Base-by-base conservation (phyloP, 2,329 filamentous ascomycete genomes). In the Lachnellula arida region DNA sequence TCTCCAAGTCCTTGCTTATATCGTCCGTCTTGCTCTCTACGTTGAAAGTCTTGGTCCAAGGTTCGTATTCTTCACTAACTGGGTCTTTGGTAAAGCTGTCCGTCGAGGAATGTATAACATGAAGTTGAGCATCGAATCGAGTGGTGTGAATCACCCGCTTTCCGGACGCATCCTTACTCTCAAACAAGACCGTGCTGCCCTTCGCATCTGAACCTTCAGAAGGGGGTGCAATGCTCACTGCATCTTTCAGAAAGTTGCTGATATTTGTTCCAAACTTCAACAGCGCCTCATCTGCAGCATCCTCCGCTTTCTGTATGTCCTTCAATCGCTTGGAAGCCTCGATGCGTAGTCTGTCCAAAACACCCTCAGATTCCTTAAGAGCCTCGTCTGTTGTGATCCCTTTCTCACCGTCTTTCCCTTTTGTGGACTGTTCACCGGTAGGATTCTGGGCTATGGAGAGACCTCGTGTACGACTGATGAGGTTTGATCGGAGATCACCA, bases 111-210 rank as follows among this genome's bases (percentile, higher is more conserved):
- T 99, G 94, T 57, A 99, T 92, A 35, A 96, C 91, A 70, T 99
- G 93, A 59, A 99, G 77, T 73, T 97, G 94, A 0, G 94, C 94
- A 68, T 99, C 94, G 69, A 97, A 93, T 59, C 94, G 82, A 51
- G 91, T 96, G 1, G 91, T 89, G 71, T 99, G 94, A 61, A 97
- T 96, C 15, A 97, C 91, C 54, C 94, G 82, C 78, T 94, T 97
- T 25, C 92, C 93, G 49, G 85, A 82, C 5, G 88, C 85, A 72
- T 97, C 93, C 71, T 93, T 96, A 69, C 90, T 96, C 75, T 97
- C 94, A 67, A 97, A 99, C 4, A 97, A 78, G 34, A 96, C 84
- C 49, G 87, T 78, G 63, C 71, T 78, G n/a, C 76, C 76, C 63
- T 82, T 71, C 46, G 73, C 71, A 48, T 74, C 75, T 4, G 76